These are phyloP conservation scores for Vitellaria paradoxa DNA, from an alignment of 179 eudicot genomes.

Conservation along the genomic window DNA sequence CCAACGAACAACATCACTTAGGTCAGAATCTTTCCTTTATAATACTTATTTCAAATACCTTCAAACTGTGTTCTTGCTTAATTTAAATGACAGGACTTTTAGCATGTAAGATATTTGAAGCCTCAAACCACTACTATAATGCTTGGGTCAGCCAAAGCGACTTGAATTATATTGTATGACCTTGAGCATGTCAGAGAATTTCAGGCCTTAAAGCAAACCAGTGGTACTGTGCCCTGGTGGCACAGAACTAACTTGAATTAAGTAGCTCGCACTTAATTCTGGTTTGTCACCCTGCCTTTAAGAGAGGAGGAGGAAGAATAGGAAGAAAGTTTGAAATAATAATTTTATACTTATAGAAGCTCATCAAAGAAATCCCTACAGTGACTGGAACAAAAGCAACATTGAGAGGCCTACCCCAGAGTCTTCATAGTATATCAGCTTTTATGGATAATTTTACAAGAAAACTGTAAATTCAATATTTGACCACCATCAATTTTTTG, in stretches of 20 bases:
- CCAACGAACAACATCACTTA: background rate
- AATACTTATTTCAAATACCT: background rate
- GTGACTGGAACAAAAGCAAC: background rate
- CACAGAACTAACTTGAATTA: background rate
- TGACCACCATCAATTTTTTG: background rate
- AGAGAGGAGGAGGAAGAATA: background rate
- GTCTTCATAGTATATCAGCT: conserved; percentile 9
- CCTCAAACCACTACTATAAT: too few species aligned
- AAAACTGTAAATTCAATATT: background rate
- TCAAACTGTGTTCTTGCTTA: background rate
- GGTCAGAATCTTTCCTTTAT: background rate
- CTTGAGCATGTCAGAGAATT: background rate
- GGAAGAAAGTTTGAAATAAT: background rate
- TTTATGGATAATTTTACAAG: background rate
- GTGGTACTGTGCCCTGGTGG: background rate
- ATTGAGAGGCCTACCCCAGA: background rate
- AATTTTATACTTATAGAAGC: background rate
- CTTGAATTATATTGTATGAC: too few species aligned
- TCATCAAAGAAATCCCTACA: background rate
- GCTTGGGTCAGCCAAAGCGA: too few species aligned
- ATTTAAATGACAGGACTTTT: conserved; percentile 4
- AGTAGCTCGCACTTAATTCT: background rate
- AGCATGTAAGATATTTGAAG: background rate
- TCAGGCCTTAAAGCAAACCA: background rate
- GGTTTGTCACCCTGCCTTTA: background rate